A percentile compares a stretch with the other conserved stretches of the same genome.
Conservation (phyloP, 345 rosid species). For the Microcos paniculata region DNA sequence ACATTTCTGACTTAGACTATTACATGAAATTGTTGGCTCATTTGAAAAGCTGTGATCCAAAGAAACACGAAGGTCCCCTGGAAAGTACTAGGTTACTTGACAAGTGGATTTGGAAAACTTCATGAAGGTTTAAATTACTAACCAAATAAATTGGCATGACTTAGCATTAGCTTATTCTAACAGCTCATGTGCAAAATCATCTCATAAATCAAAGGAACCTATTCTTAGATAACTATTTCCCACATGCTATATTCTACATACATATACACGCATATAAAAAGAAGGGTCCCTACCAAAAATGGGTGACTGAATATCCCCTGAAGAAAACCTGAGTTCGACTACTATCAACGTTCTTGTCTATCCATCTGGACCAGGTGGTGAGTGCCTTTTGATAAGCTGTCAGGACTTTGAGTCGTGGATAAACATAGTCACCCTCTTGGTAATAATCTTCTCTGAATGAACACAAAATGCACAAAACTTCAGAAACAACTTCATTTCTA, state of each 20-base stretch:
- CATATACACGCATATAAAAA: too few relatives aligned
- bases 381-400: constrained; percentile 83
- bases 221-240: too few relatives aligned
- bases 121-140: background rate
- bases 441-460: constrained; percentile 68
- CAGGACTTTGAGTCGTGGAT: constrained; percentile 72
- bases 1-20: background rate
- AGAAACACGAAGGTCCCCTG: background rate
- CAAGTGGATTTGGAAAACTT: background rate
- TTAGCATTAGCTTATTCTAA: background rate
- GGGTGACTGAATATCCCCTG: constrained; percentile 82
- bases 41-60: background rate
- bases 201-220: background rate
- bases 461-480: background rate
- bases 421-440: constrained; percentile 78
- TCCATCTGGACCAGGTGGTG: constrained; percentile 85
- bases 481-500: background rate
- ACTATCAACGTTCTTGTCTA: constrained; percentile 58
- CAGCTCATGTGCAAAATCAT: background rate
- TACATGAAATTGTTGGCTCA: background rate
- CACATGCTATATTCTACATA: background rate
- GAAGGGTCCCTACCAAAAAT: constrained; percentile 55
- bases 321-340: constrained; percentile 59
- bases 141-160: background rate
- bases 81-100: background rate